Evolutionary conservation across 1,284 basidiomycete genomes (phyloP).

Genomic region (Ceratorhiza oryzae-sativae): DNA sequence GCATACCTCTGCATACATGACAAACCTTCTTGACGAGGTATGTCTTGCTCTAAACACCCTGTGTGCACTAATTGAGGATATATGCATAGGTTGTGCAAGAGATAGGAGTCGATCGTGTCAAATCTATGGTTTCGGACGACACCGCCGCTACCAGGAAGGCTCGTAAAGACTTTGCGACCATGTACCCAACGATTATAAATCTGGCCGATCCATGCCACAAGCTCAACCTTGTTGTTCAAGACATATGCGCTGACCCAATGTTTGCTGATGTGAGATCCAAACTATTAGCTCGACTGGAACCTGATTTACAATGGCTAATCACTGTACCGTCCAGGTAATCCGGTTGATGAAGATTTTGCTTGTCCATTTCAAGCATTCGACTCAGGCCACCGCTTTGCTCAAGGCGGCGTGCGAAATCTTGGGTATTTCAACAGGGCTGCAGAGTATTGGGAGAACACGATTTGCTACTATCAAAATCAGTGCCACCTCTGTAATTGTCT

Average conservation of each 20-base stretch:
- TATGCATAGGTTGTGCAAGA: neutral
- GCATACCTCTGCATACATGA: neutral
- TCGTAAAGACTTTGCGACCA: neutral
- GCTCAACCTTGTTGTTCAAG: neutral
- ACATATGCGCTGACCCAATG: neutral
- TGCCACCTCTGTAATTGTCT: neutral
- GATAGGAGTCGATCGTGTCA: neutral
- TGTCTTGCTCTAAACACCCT: neutral
- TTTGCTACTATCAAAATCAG: constrained; percentile 47
- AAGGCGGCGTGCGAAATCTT: neutral
- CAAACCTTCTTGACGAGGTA: neutral
- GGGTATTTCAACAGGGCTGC: constrained; percentile 40
- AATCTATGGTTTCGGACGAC: neutral
- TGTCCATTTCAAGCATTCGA: neutral
- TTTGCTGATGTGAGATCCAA: neutral
- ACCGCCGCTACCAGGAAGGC: neutral
- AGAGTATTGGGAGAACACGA: constrained; percentile 50
- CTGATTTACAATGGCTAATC: neutral
- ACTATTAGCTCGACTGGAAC: neutral
- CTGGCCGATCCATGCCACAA: neutral
- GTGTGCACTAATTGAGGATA: neutral
- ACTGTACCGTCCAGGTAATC: neutral
- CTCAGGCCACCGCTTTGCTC: neutral
- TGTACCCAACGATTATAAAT: neutral
- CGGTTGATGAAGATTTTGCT: neutral